Base-by-base conservation (phyloP, 2,329 filamentous ascomycete species). In the Chaetomiaceae sp. region DNA sequence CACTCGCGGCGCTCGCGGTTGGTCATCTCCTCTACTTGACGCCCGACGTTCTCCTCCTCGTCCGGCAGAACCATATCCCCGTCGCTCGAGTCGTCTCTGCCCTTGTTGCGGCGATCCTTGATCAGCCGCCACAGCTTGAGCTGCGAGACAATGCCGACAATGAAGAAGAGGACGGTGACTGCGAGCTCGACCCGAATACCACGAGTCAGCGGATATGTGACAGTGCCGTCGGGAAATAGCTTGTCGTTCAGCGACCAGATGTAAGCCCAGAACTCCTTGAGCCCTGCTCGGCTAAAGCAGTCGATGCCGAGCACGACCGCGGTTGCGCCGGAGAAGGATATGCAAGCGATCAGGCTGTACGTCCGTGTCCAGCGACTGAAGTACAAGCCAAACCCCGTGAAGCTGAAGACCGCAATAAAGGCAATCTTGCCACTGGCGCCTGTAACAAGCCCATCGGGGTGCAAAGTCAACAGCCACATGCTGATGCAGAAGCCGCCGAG, bases 201-300 rank as follows among this genome's bases (percentile, higher is more conserved):
- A 56, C 83, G 85, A 0, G 88, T 96, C 11, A 95, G 69, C 0
- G 91, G 91, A 61, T 95, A 97, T 0, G 86, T 88, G 38, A 74
- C 72, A 1, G 85, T 84, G 30, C 79, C 77, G 2, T 88, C 68
- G 0, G 90, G 90, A 58, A 97, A 97, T 1, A 89, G 70, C 41
- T 85, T 74, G 34, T 81, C 71, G 63, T 96, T 96, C 32, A 97
- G 67, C 37, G 70, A 71, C 91, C 91, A 97, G 30, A 95, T 74
- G 62, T 94, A 97, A 6, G 88, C 76, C 91, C 91, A 97, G 56
- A 96, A 96, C 63, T 97, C 91, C 64, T 95, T 96, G 57, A 95
- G 70, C 0, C 91, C 91, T n/a, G 89, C 88, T 52, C 81, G 75
- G 58, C 83, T 91, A 58, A 91, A 94, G 65, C 88, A 95, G 63